phyloP scores from a whole-genome alignment of 176 grass and related monocot genomes.

The maize (Zea mays) region DNA sequence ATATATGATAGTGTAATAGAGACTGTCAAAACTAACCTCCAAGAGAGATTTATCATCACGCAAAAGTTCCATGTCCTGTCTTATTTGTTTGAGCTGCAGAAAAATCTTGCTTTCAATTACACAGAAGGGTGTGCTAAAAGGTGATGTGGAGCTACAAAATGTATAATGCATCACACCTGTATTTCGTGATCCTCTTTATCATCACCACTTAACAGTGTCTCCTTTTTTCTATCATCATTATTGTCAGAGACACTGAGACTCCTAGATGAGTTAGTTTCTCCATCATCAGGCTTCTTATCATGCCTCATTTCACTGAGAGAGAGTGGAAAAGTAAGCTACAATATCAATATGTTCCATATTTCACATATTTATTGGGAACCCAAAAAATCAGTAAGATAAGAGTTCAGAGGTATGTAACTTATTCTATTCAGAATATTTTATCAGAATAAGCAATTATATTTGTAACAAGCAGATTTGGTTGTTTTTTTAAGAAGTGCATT shows the following conservation, averaged over 20 bases:
- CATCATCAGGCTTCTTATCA: conserved; percentile 67
- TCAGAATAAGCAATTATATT: not conserved
- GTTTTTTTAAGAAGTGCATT: not conserved
- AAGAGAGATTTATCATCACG: conserved; percentile 69
- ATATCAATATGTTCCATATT: conserved; percentile 7
- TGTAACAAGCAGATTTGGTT: not conserved
- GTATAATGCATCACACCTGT: conserved; percentile 45
- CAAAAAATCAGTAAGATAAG: not conserved
- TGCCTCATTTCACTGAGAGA: conserved; percentile 68
- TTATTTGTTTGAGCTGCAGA: conserved; percentile 75
- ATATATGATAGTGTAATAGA: not conserved
- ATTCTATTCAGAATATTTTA: conserved; percentile 12
- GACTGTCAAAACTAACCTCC: conserved; percentile 56
- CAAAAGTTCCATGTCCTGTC: conserved; percentile 55
- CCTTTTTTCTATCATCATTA: conserved; percentile 61
- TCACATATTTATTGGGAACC: not conserved
- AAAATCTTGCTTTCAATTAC: conserved; percentile 31
- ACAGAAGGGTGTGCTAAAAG: not conserved
- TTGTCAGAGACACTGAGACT: conserved; percentile 62
- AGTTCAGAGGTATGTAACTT: not conserved
- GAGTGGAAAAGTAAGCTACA: conserved; percentile 21
- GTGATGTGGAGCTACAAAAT: conserved; percentile 1
- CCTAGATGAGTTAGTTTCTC: conserved; percentile 68
- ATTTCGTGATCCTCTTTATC: conserved; percentile 63
- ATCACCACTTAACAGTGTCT: conserved; percentile 51